Evolutionary conservation across 78 protist genomes (phyloP).

Genomic region (Isochrysis galbana): DNA sequence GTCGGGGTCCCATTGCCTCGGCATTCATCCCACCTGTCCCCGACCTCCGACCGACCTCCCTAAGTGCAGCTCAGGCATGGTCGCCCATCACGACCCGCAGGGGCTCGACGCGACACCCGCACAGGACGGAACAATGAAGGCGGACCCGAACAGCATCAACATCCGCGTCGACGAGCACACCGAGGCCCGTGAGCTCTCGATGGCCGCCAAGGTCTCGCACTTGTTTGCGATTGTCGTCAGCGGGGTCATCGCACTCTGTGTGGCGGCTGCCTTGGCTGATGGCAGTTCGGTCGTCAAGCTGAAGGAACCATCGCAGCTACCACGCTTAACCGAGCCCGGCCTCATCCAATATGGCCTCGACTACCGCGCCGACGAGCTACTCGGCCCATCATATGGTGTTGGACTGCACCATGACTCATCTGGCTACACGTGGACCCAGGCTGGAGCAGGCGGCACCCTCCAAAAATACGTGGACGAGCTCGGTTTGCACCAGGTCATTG

Average conservation of each 20-base stretch:
- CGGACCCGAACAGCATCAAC: too few species aligned
- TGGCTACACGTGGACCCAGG: not conserved
- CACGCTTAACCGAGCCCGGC: not conserved
- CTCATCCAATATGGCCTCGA: not conserved
- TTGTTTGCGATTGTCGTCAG: not conserved
- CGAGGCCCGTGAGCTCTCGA: too few species aligned
- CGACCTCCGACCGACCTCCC: too few species aligned
- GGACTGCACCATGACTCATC: conserved; percentile 17
- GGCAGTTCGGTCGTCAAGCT: conserved; percentile 3
- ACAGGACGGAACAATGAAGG: too few species aligned
- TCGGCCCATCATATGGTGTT: not conserved
- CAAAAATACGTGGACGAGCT: not conserved
- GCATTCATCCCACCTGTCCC: too few species aligned
- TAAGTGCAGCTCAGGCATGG: too few species aligned
- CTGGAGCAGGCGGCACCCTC: not conserved
- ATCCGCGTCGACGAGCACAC: too few species aligned
- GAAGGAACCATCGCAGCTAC: not conserved
- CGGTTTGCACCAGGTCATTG: not conserved
- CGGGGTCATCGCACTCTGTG: not conserved
- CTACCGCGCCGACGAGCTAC: conserved; percentile 23
- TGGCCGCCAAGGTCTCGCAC: conserved; percentile 2
- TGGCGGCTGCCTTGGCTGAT: not conserved
- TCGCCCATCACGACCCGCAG: too few species aligned
- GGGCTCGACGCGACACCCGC: too few species aligned
- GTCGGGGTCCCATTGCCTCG: too few species aligned